phyloP scores from a whole-genome alignment of 177 flowering plant species.

The Vitis hybrid region DNA sequence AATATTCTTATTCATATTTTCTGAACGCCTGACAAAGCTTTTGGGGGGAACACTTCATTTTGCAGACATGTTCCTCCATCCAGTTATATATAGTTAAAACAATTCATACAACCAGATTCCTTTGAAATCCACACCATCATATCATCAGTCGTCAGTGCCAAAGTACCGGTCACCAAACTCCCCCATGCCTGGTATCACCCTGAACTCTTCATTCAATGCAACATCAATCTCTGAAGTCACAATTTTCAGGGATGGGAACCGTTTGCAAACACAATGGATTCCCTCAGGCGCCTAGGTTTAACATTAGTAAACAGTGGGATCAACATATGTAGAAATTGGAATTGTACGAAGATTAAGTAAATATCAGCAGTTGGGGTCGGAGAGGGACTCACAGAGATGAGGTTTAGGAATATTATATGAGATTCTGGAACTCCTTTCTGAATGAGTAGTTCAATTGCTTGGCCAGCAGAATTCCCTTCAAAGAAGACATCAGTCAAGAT shows the following conservation, averaged over 20 bases:
- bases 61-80: neutral
- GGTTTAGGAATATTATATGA: conserved; percentile 88
- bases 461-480: conserved; percentile 90
- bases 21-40: no score
- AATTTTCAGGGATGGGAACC: conserved; percentile 82
- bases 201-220: conserved; percentile 75
- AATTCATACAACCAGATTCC: neutral
- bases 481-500: neutral
- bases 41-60: no score
- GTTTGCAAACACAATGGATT: conserved; percentile 82
- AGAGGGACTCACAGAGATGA: conserved; percentile 74
- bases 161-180: conserved; percentile 99
- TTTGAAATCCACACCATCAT: no score
- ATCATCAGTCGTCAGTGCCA: conserved; percentile 83
- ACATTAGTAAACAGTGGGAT: neutral
- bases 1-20: no score
- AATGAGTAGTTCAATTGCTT: conserved; percentile 87
- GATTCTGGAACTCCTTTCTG: conserved; percentile 95
- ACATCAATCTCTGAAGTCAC: conserved; percentile 93
- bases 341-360: neutral
- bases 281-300: conserved; percentile 88
- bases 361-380: neutral
- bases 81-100: neutral
- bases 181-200: conserved; percentile 96
- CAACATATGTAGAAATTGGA: neutral